Percentiles rank a stretch among this genome's conserved stretches.
These are phyloP conservation scores for Tricholomella constricta DNA, from an alignment of 768 basidiomycete genomes.

Conservation along the genomic window DNA sequence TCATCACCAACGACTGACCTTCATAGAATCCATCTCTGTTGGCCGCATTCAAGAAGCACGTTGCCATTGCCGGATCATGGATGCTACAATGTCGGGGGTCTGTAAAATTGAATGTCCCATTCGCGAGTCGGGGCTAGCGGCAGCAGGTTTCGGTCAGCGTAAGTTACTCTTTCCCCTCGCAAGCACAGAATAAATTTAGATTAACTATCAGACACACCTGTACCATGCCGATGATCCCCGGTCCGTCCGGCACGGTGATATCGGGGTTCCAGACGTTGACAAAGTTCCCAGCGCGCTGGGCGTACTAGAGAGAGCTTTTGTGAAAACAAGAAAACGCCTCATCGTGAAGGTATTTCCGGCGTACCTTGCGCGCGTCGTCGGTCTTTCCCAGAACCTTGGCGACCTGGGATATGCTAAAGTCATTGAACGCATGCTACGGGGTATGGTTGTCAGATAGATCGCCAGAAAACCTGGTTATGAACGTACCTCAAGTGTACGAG, in stretches of 20 bases:
- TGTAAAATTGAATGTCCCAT: conserved; percentile 63
- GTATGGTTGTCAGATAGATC: too few species aligned
- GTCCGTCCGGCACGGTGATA: conserved; percentile 49
- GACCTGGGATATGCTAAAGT: conserved; percentile 67
- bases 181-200: too few species aligned
- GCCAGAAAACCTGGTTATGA: background rate
- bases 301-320: conserved; percentile 50
- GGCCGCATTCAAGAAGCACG: conserved; percentile 59
- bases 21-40: conserved; percentile 68
- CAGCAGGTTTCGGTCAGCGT: too few species aligned
- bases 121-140: conserved; percentile 50
- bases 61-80: conserved; percentile 57
- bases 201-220: conserved; percentile 56
- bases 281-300: conserved; percentile 56
- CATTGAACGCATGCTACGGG: conserved; percentile 59
- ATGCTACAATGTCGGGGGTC: conserved; percentile 69
- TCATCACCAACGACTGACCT: conserved; percentile 24
- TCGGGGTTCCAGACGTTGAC: conserved; percentile 62
- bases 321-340: too few species aligned
- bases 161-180: too few species aligned
- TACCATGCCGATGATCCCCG: conserved; percentile 57
- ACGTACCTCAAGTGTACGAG: conserved; percentile 58
- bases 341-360: background rate
- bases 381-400: conserved; percentile 53
- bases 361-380: conserved; percentile 53